Percentiles rank a stretch among this genome's conserved stretches.
phyloP scores from a whole-genome alignment of 768 basidiomycete species.

The Chalciporus sphaerocephalus region DNA sequence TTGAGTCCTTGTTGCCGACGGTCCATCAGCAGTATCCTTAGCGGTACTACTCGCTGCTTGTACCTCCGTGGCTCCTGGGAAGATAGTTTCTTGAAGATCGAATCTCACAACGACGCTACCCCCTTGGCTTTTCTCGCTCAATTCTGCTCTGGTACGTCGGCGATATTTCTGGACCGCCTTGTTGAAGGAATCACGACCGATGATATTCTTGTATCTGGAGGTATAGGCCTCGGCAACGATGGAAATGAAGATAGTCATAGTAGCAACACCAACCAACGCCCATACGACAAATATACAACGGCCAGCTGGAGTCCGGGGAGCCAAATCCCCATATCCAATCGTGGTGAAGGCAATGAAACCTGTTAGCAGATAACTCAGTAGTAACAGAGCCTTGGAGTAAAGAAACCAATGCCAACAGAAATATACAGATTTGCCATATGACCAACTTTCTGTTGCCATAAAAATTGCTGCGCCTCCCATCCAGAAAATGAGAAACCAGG shows the following conservation, averaged over 20 bases:
- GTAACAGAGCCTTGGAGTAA: background rate
- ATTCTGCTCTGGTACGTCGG: slow-evolving; percentile 19
- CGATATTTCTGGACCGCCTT: slow-evolving; percentile 45
- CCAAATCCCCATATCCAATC: slow-evolving; percentile 66
- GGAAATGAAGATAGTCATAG: slow-evolving; percentile 72
- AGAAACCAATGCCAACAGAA: slow-evolving; percentile 50
- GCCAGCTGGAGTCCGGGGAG: slow-evolving; percentile 62
- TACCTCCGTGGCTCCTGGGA: background rate
- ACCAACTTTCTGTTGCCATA: slow-evolving; percentile 63
- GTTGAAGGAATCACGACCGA: slow-evolving; percentile 45
- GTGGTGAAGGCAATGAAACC: slow-evolving; percentile 73
- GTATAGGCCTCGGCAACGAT: slow-evolving; percentile 67
- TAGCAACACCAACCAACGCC: slow-evolving; percentile 72
- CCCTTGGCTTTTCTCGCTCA: slow-evolving; percentile 11
- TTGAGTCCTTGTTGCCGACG: slow-evolving; percentile 9
- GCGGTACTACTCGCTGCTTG: background rate
- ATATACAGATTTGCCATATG: slow-evolving; percentile 59
- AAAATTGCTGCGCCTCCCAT: slow-evolving; percentile 68
- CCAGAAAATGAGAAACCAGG: slow-evolving; percentile 76
- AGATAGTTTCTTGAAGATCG: background rate
- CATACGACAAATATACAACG: slow-evolving; percentile 74
- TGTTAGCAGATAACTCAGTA: slow-evolving; percentile 22
- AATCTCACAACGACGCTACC: slow-evolving; percentile 3
- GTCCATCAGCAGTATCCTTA: background rate
- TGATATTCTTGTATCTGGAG: slow-evolving; percentile 54